Evolutionary conservation across 2,329 filamentous ascomycete species (phyloP), one percentile per base, ranked within the genome.

Genomic region (Monilinia vaccinii-corymbosi): DNA sequence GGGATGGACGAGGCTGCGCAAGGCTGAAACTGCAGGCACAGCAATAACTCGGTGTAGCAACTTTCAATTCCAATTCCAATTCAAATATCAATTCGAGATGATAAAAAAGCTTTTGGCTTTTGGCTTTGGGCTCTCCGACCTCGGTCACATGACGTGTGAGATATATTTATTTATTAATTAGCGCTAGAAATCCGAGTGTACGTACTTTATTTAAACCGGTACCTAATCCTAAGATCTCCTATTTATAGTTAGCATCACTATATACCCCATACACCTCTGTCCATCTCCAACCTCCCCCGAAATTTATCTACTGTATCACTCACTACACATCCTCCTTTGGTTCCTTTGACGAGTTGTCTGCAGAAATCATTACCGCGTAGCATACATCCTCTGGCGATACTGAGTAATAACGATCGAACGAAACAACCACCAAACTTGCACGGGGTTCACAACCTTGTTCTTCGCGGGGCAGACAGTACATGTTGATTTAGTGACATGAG

Each of bases 401-500:
- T n/a, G n/a, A n/a, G n/a, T n/a, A 32, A 44, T 31, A 23, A 55
- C 51, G 51, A 18, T 38, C 25, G 38, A 44, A 16, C 38, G 25
- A 44, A 45, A 53, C 28, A 18, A 44, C n/a, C 51, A n/a, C n/a
- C n/a, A n/a, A n/a, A n/a, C 51, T 44, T 55, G 51, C 51, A 55
- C 28, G 51, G 51, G 51, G 51, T 32, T 38, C 45, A 59, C 11
- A 46, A 46, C 57, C 48, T 53, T 28, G 21, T 38, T 44, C 44
- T 45, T 46, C 57, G 57, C 48, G 57, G 57, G 57, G 47, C 36
- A 44, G n/a, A 51, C 28, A 16, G 21, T 28, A 48, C 28, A 42
- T 42, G 50, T 52, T 52, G 40, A 16, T 42, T 52, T 36, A 36
- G 25, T 52, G 50, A 52, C 48, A 55, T 61, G 40, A 60, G 44